Evolutionary conservation across 2,329 filamentous ascomycete genomes (phyloP).

Genomic region (Aspergillus cejpii): DNA sequence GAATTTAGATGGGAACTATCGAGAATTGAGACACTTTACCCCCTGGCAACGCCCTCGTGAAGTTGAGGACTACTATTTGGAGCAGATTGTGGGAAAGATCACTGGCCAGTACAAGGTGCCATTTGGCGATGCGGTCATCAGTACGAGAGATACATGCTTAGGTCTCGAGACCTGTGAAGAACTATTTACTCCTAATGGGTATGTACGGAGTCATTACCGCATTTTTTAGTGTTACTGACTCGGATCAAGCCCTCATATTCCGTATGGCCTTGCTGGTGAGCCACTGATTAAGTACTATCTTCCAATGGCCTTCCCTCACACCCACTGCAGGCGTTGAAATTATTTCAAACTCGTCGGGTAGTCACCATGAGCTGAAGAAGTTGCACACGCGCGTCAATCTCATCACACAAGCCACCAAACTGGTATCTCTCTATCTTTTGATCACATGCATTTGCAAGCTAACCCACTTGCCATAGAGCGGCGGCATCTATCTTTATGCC

Average conservation of each 20-base stretch:
- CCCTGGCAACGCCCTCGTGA: constrained; percentile 54
- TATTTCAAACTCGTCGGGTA: constrained; percentile 62
- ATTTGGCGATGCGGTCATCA: constrained; percentile 63
- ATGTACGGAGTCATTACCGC: constrained; percentile 4
- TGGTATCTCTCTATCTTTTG: constrained; percentile 11
- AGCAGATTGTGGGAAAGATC: constrained; percentile 52
- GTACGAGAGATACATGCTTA: constrained; percentile 56
- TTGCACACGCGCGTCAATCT: constrained; percentile 57
- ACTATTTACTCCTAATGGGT: constrained; percentile 52
- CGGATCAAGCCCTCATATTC: constrained; percentile 46
- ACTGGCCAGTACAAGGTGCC: constrained; percentile 52
- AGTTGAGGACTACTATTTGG: constrained; percentile 60
- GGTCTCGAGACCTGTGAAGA: constrained; percentile 64
- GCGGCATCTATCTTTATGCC: constrained; percentile 52
- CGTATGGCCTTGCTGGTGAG: constrained; percentile 49
- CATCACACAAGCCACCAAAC: constrained; percentile 57
- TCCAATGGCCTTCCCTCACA: constrained; percentile 32
- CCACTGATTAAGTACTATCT: constrained; percentile 43
- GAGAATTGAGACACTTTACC: constrained; percentile 57
- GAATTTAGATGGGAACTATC: constrained; percentile 53
- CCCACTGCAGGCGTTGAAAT: constrained; percentile 59
- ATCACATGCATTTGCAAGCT: background rate
- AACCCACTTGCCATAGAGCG: constrained; percentile 27
- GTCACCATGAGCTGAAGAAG: constrained; percentile 63
- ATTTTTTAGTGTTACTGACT: constrained; percentile 13